A percentile compares a stretch with the other conserved stretches of the same genome.
These are phyloP conservation scores for Quercus phellos DNA, from an alignment of 331 rosid species.

Conservation along the genomic window DNA sequence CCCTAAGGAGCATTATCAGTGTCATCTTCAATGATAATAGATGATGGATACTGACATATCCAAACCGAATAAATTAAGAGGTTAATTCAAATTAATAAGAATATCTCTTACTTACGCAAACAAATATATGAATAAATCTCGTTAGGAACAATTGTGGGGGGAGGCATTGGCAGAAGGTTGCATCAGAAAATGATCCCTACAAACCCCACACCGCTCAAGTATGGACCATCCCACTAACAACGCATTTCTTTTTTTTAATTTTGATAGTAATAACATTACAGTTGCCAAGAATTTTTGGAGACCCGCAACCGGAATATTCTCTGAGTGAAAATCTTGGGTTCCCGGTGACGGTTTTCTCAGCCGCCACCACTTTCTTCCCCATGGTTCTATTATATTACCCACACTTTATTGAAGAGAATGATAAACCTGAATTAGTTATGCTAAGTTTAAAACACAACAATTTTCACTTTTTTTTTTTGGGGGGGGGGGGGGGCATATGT, in stretches of 20 bases:
- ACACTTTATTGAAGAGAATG: background rate
- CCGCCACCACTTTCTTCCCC: too few species aligned
- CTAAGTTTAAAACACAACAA: too few species aligned
- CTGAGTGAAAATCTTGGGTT: background rate
- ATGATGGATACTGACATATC: background rate
- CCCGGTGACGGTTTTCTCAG: background rate
- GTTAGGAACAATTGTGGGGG: background rate
- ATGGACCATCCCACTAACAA: slow-evolving; percentile 2
- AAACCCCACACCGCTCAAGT: slow-evolving; percentile 19
- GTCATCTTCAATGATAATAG: background rate
- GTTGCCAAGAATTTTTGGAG: slow-evolving; percentile 20
- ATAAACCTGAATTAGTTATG: background rate
- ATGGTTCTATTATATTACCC: too few species aligned
- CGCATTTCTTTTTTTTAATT: too few species aligned
- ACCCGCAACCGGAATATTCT: slow-evolving; percentile 19
- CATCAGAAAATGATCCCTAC: slow-evolving; percentile 27
- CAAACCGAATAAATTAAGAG: background rate
- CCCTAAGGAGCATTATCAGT: background rate
- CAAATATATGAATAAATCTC: background rate
- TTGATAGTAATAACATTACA: background rate
- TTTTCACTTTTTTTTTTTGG: too few species aligned
- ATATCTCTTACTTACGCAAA: background rate
- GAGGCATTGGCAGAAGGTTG: slow-evolving; percentile 9
- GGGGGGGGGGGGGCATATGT: too few species aligned
- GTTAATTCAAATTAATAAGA: background rate